Percentiles rank a stretch among this genome's conserved stretches.
Evolutionary conservation across 441 rosid species (phyloP).

Genomic region (Populus tomentosa): DNA sequence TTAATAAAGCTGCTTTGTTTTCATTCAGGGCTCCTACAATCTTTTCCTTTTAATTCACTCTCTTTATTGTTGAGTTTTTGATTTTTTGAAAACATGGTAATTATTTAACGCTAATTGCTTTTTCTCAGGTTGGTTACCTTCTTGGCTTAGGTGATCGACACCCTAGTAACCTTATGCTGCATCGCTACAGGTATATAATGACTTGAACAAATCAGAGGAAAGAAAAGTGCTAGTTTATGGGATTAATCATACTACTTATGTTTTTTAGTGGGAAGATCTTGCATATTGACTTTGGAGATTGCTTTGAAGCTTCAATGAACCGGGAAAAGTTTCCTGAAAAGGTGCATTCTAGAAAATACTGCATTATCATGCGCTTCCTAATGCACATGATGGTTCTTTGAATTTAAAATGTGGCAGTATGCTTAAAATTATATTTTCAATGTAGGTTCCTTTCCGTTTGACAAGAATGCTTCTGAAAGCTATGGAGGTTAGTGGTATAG

Average conservation of each 20-base stretch:
- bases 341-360: conserved; percentile 33
- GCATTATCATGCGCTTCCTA: background rate
- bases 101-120: conserved; percentile 8
- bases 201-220: conserved; percentile 3
- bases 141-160: conserved; percentile 99
- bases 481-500: conserved; percentile 99
- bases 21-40: background rate
- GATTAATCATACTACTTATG: conserved; percentile 15
- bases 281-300: conserved; percentile 99
- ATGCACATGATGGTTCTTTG: background rate
- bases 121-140: conserved; percentile 95
- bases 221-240: background rate
- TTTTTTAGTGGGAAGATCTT: conserved; percentile 88
- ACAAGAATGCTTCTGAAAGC: conserved; percentile 99
- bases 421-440: conserved; percentile 5
- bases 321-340: conserved; percentile 99
- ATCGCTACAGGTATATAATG: conserved; percentile 70
- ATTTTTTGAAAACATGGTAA: background rate
- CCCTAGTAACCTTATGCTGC: conserved; percentile 98
- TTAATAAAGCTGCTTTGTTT: background rate
- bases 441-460: conserved; percentile 97
- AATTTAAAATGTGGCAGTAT: background rate
- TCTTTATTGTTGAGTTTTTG: background rate
- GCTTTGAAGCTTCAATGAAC: conserved; percentile 99
- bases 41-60: background rate